Conservation (phyloP, 1,139 yeast genomes). For the Keqinozyma sinolaborantium region DNA sequence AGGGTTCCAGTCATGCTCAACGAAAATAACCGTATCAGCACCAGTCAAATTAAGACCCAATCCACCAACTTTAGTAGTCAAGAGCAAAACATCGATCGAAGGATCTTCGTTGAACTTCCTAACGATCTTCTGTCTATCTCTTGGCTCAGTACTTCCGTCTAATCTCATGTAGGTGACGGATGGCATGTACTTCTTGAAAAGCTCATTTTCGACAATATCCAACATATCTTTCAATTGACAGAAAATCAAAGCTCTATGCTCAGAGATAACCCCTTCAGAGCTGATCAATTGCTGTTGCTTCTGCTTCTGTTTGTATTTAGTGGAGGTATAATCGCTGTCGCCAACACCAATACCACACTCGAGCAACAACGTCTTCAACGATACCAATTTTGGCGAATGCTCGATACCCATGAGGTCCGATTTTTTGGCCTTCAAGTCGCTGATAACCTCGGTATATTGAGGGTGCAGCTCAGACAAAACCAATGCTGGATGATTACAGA, state of each 20-base stretch:
- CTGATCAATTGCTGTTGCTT: constrained; percentile 35
- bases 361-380: constrained; percentile 72
- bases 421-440: constrained; percentile 55
- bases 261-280: constrained; percentile 78
- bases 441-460: constrained; percentile 62
- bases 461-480: constrained; percentile 89
- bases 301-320: constrained; percentile 23
- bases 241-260: constrained; percentile 91
- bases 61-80: constrained; percentile 98
- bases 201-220: constrained; percentile 90
- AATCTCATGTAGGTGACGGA: constrained; percentile 90
- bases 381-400: constrained; percentile 87
- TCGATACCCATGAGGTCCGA: constrained; percentile 66
- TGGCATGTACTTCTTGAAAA: constrained; percentile 81
- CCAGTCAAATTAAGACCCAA: constrained; percentile 95
- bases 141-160: constrained; percentile 93
- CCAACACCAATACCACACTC: constrained; percentile 93
- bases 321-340: constrained; percentile 39
- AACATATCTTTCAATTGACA: constrained; percentile 98
- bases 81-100: constrained; percentile 84
- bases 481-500: constrained; percentile 95
- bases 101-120: constrained; percentile 94
- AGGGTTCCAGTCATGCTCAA: constrained; percentile 99
- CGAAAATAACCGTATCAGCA: constrained; percentile 97
- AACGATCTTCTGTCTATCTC: constrained; percentile 89